A percentile compares a stretch with the other conserved stretches of the same genome.
phyloP scores from a whole-genome alignment of 129 eudicot species.

The Lonicera japonica region DNA sequence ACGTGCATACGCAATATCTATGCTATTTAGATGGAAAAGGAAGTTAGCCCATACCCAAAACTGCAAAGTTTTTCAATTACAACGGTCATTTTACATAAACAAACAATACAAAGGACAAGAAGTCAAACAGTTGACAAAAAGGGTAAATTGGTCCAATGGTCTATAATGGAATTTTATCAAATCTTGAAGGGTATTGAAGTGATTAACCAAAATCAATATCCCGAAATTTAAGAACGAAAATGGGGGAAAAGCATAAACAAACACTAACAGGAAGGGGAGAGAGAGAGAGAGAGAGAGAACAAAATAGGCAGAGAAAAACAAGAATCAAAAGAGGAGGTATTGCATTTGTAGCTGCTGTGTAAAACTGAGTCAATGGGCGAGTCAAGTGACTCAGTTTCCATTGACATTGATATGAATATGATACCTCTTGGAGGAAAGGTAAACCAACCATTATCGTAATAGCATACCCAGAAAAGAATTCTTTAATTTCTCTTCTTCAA shows the following conservation, averaged over 20 bases:
- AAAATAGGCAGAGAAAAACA: neutral
- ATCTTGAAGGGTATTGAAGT: too few species aligned
- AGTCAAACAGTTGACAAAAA: neutral
- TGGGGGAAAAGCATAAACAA: neutral
- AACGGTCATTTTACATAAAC: neutral
- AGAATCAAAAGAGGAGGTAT: neutral
- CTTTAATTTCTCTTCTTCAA: too few species aligned
- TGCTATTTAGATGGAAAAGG: too few species aligned
- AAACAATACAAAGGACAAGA: neutral
- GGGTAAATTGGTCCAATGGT: neutral
- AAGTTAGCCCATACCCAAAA: too few species aligned
- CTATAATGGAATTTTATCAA: neutral
- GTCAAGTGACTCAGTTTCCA: constrained; percentile 9
- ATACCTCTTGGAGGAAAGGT: constrained; percentile 10
- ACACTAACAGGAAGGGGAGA: neutral
- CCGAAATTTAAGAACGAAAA: neutral
- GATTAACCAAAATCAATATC: too few species aligned
- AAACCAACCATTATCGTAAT: neutral
- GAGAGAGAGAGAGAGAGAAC: neutral
- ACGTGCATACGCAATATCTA: too few species aligned
- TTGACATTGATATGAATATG: constrained; percentile 13
- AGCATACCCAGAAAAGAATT: neutral
- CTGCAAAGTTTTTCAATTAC: too few species aligned
- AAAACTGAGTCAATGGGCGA: constrained; percentile 5
- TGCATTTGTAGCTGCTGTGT: neutral